phyloP scores from a whole-genome alignment of 2,329 filamentous ascomycete genomes.

The Fusarium mundagurra region DNA sequence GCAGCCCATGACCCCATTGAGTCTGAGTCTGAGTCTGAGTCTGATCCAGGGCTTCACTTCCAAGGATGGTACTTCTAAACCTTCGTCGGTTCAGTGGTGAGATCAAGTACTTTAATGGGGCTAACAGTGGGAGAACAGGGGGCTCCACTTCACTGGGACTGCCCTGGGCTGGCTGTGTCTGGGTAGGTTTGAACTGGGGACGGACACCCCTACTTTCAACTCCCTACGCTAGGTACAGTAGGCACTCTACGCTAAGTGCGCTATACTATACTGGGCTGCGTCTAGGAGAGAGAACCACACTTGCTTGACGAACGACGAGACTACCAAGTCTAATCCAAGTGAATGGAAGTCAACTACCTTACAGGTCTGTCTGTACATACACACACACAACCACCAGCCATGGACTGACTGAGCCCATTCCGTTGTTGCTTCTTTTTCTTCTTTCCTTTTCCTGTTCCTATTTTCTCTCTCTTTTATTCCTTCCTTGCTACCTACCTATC shows the following conservation, averaged over 20 bases:
- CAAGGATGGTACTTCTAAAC: conserved; percentile 9
- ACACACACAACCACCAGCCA: conserved; percentile 45
- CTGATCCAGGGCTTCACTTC: conserved; percentile 20
- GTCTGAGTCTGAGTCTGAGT: not conserved
- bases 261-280: conserved; percentile 17
- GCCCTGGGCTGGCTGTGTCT: not conserved
- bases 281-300: conserved; percentile 36
- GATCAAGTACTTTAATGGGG: conserved; percentile 2
- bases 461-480: conserved; percentile 14
- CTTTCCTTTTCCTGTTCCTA: conserved; percentile 12
- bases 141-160: not conserved
- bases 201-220: conserved; percentile 25
- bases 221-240: conserved; percentile 19
- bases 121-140: not conserved
- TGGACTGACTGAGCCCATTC: conserved; percentile 40
- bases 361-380: conserved; percentile 28
- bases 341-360: conserved; percentile 27
- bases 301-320: conserved; percentile 36
- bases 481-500: conserved; percentile 6
- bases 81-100: not conserved
- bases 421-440: conserved; percentile 37
- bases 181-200: not conserved
- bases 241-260: conserved; percentile 7
- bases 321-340: conserved; percentile 30
- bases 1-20: conserved; percentile 30